A percentile compares a stretch with the other conserved stretches of the same genome.
Evolutionary conservation across 2,329 filamentous ascomycete species (phyloP).

Genomic region (Aaosphaeria arxii): DNA sequence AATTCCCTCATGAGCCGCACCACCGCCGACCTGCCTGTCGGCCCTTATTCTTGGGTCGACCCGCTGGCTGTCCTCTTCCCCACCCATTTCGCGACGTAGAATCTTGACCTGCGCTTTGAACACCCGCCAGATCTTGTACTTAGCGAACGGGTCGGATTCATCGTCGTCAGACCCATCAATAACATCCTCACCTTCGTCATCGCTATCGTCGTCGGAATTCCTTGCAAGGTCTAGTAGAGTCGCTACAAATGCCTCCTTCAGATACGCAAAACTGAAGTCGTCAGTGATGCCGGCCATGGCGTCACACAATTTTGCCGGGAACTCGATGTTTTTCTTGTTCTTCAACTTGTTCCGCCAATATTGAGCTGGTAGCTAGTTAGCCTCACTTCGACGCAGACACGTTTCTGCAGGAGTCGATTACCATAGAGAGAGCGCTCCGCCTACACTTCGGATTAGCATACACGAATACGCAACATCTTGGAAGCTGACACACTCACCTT

Average conservation of each 20-base stretch:
- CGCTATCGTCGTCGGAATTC: slow-evolving; percentile 12
- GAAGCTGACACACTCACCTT: slow-evolving; percentile 7
- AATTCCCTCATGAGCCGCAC: slow-evolving; percentile 18
- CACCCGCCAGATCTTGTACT: slow-evolving; percentile 57
- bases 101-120: slow-evolving; percentile 63
- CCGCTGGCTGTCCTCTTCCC: no score
- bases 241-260: slow-evolving; percentile 68
- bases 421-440: slow-evolving; percentile 59
- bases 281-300: slow-evolving; percentile 62
- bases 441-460: slow-evolving; percentile 18
- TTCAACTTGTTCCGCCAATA: slow-evolving; percentile 62
- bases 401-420: slow-evolving; percentile 23
- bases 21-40: not conserved
- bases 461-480: not conserved
- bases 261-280: slow-evolving; percentile 67
- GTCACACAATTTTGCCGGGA: slow-evolving; percentile 56
- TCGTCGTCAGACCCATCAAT: slow-evolving; percentile 23
- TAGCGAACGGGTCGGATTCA: slow-evolving; percentile 47
- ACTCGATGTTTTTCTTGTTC: slow-evolving; percentile 57
- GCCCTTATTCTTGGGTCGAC: not conserved
- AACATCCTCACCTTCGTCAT: slow-evolving; percentile 17
- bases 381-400: slow-evolving; percentile 1
- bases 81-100: slow-evolving; percentile 57
- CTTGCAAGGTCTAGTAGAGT: slow-evolving; percentile 58
- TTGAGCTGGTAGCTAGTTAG: slow-evolving; percentile 16